Evolutionary conservation across 805 yeast species (phyloP), one percentile per base, ranked within the genome.

Genomic region (Yamadazyma phyllophila): DNA sequence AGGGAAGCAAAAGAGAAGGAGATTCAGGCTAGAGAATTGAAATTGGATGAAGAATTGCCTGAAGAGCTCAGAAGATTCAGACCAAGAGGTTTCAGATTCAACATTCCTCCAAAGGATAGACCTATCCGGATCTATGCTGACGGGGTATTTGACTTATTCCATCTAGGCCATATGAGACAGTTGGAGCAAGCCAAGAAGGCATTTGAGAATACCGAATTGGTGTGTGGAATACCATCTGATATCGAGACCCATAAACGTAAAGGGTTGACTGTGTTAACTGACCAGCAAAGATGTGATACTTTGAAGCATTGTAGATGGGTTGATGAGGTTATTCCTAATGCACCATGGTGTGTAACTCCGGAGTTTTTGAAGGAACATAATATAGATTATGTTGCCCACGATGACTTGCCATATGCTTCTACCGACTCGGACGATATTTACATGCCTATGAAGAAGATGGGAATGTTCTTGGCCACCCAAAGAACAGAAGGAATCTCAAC

Each of bases 311-410:
- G 99, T 66, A 82, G 75, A 57, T 94, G 99, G 99, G 99, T 94
- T 17, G 98, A 94, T 63, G 98, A 94, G 64, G 98, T 94, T 26
- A 76, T 94, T 44, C 90, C 92, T 26, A 74, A 88, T 63, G 96
- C 97, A 1, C 99, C 99, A 11, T 94, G 99, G 99, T 80, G 86
- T 55, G 90, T 94, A 24, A 85, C 90, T 2, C 80, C 89, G 44
- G 89, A 85, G 37, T 94, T 94, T 57, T 67, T 94, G 53, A 71
- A 71, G 39, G 67, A 85, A 55, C 96, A 94, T 66, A 72, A 82
- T 44, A 89, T 94, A 54, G 99, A 94, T 65, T 94, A 89, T 59
- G 97, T 92, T 49, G 99, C 99, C 2, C 99, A 94, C 66, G 99
- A 94, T 69, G 98, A 94, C 65, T 71, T 89, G 51, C 99, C 99